These are phyloP conservation scores for Aphanomyces euteiches DNA, from an alignment of 352 stramenopile species.

Conservation along the genomic window DNA sequence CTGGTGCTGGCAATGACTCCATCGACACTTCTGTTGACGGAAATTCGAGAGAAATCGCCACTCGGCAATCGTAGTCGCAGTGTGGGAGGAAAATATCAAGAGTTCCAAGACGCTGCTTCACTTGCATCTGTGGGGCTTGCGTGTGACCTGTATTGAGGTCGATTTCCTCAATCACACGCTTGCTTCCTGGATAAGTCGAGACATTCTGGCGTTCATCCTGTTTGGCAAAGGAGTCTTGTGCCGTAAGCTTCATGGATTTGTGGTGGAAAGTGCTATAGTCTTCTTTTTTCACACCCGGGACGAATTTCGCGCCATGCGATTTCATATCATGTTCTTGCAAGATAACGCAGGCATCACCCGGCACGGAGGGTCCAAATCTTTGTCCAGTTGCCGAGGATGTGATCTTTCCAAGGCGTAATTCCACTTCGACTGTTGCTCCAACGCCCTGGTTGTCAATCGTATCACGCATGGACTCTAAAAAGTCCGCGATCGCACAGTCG, in stretches of 20 bases:
- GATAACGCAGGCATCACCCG: conserved; percentile 68
- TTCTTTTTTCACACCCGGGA: conserved; percentile 59
- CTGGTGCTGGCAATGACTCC: conserved; percentile 5
- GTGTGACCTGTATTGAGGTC: conserved; percentile 52
- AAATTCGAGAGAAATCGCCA: conserved; percentile 83
- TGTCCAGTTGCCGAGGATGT: conserved; percentile 69
- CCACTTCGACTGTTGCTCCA: conserved; percentile 73
- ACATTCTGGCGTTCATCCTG: conserved; percentile 77
- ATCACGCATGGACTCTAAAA: conserved; percentile 72
- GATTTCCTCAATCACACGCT: conserved; percentile 75
- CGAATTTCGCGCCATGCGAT: conserved; percentile 71
- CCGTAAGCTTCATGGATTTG: conserved; percentile 60
- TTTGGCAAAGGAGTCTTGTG: conserved; percentile 63
- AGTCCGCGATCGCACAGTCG: conserved; percentile 73
- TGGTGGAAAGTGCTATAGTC: conserved; percentile 70
- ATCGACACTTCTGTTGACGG: conserved; percentile 31
- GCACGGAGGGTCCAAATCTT: conserved; percentile 65
- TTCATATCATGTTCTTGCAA: conserved; percentile 76
- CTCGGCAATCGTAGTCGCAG: conserved; percentile 78
- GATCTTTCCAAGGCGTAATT: conserved; percentile 79
- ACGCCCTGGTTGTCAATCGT: conserved; percentile 75
- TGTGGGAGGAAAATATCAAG: conserved; percentile 86
- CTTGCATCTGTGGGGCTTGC: conserved; percentile 47
- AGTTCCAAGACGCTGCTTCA: conserved; percentile 75
- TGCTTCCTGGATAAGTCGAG: conserved; percentile 69